Percentiles rank a stretch among this genome's conserved stretches.
Evolutionary conservation across 1,284 basidiomycete species (phyloP).

Genomic region (Wolfiporia cocos): DNA sequence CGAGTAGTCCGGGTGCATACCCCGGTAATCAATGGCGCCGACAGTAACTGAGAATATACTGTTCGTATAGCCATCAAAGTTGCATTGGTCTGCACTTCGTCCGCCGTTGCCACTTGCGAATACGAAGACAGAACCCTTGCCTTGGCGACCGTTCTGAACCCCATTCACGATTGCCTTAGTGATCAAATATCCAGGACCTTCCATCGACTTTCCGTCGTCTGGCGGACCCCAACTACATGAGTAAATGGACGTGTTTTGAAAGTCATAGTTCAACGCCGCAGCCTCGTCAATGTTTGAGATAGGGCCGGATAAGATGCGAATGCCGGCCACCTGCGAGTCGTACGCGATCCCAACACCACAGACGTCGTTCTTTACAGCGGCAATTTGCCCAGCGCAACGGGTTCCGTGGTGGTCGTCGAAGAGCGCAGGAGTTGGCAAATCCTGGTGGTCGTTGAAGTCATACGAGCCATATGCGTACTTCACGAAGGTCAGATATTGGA

Average conservation of each 20-base stretch:
- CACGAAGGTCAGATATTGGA: constrained; percentile 3
- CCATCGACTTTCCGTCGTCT: constrained; percentile 94
- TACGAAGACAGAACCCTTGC: constrained; percentile 93
- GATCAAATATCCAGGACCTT: constrained; percentile 89
- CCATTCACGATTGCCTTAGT: constrained; percentile 95
- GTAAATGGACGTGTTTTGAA: constrained; percentile 90
- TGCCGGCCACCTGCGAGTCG: constrained; percentile 85
- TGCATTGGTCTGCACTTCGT: constrained; percentile 91
- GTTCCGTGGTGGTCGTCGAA: constrained; percentile 97
- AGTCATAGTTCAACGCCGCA: constrained; percentile 90
- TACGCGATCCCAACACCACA: constrained; percentile 97
- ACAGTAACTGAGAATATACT: constrained; percentile 97
- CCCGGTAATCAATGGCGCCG: constrained; percentile 88
- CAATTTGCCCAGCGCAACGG: constrained; percentile 96
- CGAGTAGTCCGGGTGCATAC: constrained; percentile 94
- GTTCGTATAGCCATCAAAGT: constrained; percentile 99
- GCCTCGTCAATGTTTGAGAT: constrained; percentile 99
- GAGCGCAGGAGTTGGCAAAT: constrained; percentile 83
- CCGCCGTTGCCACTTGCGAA: constrained; percentile 99
- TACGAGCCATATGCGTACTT: constrained; percentile 89
- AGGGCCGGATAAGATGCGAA: constrained; percentile 94
- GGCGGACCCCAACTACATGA: constrained; percentile 98
- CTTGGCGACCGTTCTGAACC: constrained; percentile 84
- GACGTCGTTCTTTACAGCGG: constrained; percentile 92
- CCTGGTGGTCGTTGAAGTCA: constrained; percentile 94